A percentile compares a stretch with the other conserved stretches of the same genome.
These are phyloP conservation scores for Grosmannia clavigera DNA, from an alignment of 2,329 filamentous ascomycete species.

Conservation along the genomic window DNA sequence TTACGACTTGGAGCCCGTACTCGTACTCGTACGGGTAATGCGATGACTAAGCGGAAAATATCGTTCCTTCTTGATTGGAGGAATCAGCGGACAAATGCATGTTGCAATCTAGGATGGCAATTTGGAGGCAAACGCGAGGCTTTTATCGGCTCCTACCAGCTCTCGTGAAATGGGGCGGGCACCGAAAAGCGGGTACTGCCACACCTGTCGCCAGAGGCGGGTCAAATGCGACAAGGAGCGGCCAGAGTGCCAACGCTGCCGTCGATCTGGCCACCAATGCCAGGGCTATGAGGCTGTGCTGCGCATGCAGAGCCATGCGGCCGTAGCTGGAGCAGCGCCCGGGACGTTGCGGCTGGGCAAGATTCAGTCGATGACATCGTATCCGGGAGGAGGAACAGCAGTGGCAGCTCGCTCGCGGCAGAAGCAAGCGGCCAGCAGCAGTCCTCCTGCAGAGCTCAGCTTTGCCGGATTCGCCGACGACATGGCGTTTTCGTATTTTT, in stretches of 20 bases:
- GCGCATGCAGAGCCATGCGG: slow-evolving; percentile 16
- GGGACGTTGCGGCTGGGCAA: slow-evolving; percentile 13
- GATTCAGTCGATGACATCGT: slow-evolving; percentile 14
- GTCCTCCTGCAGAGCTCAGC: slow-evolving; percentile 8
- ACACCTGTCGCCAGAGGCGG: slow-evolving; percentile 17
- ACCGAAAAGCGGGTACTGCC: slow-evolving; percentile 18
- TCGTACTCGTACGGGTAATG: too few species aligned
- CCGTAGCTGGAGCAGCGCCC: slow-evolving; percentile 14
- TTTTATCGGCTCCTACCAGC: neutral
- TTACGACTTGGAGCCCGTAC: neutral
- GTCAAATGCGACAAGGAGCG: slow-evolving; percentile 17
- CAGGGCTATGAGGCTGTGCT: slow-evolving; percentile 16
- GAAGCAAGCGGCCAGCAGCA: neutral
- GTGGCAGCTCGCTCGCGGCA: neutral
- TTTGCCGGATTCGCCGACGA: slow-evolving; percentile 16
- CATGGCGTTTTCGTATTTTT: slow-evolving; percentile 17
- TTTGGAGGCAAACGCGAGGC: too few species aligned
- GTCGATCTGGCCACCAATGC: slow-evolving; percentile 14
- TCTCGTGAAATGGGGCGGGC: slow-evolving; percentile 13
- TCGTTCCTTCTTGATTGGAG: too few species aligned
- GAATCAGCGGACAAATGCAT: too few species aligned
- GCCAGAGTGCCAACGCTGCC: slow-evolving; percentile 15
- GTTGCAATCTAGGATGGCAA: too few species aligned
- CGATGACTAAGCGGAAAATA: too few species aligned
- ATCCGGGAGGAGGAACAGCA: slow-evolving; percentile 1